Percentiles rank a stretch among this genome's conserved stretches.
These are phyloP conservation scores for Rhynchosporium secalis DNA, from an alignment of 2,329 filamentous ascomycete genomes.

Conservation along the genomic window DNA sequence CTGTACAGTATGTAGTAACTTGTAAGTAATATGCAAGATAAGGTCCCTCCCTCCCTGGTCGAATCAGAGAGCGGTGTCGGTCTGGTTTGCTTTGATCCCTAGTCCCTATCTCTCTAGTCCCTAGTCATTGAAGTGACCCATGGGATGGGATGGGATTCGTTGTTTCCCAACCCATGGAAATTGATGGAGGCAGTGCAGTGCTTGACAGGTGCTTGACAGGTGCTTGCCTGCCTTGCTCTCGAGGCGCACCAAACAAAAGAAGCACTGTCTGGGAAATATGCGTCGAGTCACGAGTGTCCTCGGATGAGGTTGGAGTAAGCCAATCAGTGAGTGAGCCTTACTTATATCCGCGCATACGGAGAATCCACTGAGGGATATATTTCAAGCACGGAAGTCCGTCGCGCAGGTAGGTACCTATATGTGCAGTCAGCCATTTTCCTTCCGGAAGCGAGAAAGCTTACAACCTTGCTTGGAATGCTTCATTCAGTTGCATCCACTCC, in stretches of 20 bases:
- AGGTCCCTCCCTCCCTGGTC: neutral
- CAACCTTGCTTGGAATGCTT: neutral
- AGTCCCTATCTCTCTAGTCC: too few relatives aligned
- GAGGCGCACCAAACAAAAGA: neutral
- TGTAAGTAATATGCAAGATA: neutral
- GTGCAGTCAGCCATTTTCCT: neutral
- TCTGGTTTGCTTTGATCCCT: neutral
- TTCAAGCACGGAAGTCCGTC: neutral
- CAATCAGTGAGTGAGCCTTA: neutral
- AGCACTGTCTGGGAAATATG: neutral
- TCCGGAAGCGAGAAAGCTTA: conserved; percentile 1
- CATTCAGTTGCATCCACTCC: too few relatives aligned
- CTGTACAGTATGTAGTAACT: too few relatives aligned
- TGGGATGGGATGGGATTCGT: neutral
- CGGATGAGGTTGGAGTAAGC: neutral
- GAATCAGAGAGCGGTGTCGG: neutral
- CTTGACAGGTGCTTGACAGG: neutral
- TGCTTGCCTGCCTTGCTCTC: conserved; percentile 13
- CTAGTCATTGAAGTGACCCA: conserved; percentile 8
- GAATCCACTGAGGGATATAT: conserved; percentile 4
- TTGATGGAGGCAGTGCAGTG: neutral
- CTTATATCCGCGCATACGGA: neutral
- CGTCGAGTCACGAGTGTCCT: neutral
- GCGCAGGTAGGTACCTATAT: too few relatives aligned
- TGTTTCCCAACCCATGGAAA: conserved; percentile 1